phyloP scores from a whole-genome alignment of 169 alveolate species.

The Cryptosporidium bovis region DNA sequence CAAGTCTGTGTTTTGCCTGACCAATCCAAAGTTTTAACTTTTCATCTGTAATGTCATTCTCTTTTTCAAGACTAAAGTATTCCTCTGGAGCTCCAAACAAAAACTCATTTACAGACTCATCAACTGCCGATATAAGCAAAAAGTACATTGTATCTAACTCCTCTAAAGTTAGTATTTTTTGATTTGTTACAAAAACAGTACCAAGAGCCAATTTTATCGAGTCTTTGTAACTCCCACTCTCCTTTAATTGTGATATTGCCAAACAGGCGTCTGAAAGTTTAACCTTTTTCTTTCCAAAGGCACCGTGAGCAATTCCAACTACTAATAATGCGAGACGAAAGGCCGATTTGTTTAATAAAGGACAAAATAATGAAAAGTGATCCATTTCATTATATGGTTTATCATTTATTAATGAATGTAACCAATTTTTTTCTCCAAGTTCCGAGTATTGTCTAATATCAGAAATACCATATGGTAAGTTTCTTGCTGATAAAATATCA shows the following conservation, averaged over 20 bases:
- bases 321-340: constrained; percentile 62
- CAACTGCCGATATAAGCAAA: constrained; percentile 29
- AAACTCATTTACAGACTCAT: constrained; percentile 45
- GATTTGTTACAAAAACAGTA: constrained; percentile 52
- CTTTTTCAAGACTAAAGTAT: constrained; percentile 12
- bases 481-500: constrained; percentile 38
- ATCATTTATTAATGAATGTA: constrained; percentile 26
- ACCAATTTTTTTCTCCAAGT: constrained; percentile 34
- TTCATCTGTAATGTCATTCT: constrained; percentile 55
- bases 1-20: constrained; percentile 50
- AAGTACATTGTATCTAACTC: constrained; percentile 38
- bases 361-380: constrained; percentile 59
- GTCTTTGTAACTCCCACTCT: not conserved
- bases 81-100: constrained; percentile 57
- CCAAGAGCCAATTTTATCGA: constrained; percentile 55
- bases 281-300: constrained; percentile 33
- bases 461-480: constrained; percentile 50
- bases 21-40: constrained; percentile 63
- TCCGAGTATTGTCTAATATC: constrained; percentile 20
- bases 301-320: constrained; percentile 61
- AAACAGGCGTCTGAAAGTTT: constrained; percentile 66
- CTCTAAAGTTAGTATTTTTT: constrained; percentile 21
- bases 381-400: constrained; percentile 55
- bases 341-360: constrained; percentile 63
- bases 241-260: constrained; percentile 53